Evolutionary conservation across 2,329 filamentous ascomycete species (phyloP).

Genomic region (Aspergillus sp.): DNA sequence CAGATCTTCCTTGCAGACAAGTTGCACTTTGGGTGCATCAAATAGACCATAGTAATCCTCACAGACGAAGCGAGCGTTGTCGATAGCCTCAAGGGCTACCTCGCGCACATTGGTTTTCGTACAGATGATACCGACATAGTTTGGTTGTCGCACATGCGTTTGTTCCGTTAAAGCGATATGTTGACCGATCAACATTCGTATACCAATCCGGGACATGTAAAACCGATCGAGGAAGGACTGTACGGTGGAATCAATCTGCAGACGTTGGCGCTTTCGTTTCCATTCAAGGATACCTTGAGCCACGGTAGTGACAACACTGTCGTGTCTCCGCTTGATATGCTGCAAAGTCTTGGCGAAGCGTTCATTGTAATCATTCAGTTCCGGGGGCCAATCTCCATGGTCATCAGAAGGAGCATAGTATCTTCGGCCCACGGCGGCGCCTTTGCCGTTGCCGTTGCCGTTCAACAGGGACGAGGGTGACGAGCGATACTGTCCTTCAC

Average conservation of each 20-base stretch:
- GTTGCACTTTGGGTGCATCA: conserved; percentile 92
- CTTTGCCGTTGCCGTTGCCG: conserved; percentile 54
- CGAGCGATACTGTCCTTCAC: conserved; percentile 74
- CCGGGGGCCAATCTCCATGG: conserved; percentile 84
- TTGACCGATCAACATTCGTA: conserved; percentile 98
- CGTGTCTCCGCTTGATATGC: conserved; percentile 92
- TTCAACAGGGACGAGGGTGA: conserved; percentile 40
- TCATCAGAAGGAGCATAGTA: conserved; percentile 96
- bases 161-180: conserved; percentile 97
- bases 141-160: conserved; percentile 81
- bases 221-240: conserved; percentile 98
- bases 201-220: conserved; percentile 99
- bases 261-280: conserved; percentile 91
- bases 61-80: conserved; percentile 98
- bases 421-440: conserved; percentile 57
- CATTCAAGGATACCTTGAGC: conserved; percentile 97
- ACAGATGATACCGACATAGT: conserved; percentile 98
- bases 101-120: conserved; percentile 97
- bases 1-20: conserved; percentile 90
- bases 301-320: conserved; percentile 96
- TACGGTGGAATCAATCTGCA: conserved; percentile 98
- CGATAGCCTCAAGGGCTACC: conserved; percentile 93
- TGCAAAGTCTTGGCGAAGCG: conserved; percentile 86
- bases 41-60: conserved; percentile 98
- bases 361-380: conserved; percentile 91